Evolutionary conservation across 2,329 filamentous ascomycete species (phyloP).

Genomic region (Juglanconis juglandina): DNA sequence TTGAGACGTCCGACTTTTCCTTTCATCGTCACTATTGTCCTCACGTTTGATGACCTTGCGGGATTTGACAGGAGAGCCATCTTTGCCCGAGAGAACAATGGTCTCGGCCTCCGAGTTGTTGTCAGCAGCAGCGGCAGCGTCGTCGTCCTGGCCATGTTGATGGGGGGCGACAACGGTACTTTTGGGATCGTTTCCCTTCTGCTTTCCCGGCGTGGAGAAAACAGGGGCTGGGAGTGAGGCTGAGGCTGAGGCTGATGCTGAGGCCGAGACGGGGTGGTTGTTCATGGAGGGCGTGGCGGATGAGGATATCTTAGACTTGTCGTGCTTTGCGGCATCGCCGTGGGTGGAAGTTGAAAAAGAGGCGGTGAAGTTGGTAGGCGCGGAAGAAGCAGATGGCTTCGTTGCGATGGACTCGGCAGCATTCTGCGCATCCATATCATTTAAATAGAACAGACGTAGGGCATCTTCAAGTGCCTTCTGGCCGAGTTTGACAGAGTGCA

Average conservation of each 20-base stretch:
- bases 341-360: background rate
- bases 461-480: too few relatives aligned
- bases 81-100: conserved; percentile 64
- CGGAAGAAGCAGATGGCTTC: conserved; percentile 55
- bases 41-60: conserved; percentile 64
- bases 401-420: conserved; percentile 59
- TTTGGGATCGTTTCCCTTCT: conserved; percentile 27
- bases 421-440: conserved; percentile 69
- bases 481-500: too few relatives aligned
- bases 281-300: background rate
- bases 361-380: conserved; percentile 34
- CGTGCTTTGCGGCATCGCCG: background rate
- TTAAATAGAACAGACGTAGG: conserved; percentile 31
- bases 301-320: background rate
- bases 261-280: background rate
- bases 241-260: background rate
- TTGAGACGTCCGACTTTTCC: conserved; percentile 26
- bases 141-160: conserved; percentile 38
- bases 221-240: background rate
- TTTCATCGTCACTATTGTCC: conserved; percentile 55
- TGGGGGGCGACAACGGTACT: conserved; percentile 26
- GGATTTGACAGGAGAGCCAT: conserved; percentile 62
- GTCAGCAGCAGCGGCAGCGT: conserved; percentile 40
- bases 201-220: background rate
- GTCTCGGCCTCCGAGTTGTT: conserved; percentile 71